Base-by-base conservation (phyloP, 2,329 filamentous ascomycete genomes). In the Cladophialophora psammophila region DNA sequence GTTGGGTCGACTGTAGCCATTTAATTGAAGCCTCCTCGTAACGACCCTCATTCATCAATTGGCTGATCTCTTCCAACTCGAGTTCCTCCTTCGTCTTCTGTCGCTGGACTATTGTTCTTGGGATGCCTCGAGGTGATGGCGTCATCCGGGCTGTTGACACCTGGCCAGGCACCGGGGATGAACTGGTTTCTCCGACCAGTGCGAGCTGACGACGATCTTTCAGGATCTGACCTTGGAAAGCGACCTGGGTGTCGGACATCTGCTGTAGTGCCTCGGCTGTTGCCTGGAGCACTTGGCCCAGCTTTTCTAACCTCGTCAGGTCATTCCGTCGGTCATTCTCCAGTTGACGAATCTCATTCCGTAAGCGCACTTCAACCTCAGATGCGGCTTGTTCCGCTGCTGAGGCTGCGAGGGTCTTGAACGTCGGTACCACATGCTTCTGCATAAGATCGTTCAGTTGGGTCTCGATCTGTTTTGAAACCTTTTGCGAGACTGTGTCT, bases 381-480 rank as follows among this genome's bases (percentile, higher is more conserved):
- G 83, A 82, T 8, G 88, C 84, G 58, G 92, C 83, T 70, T 88
- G 89, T 73, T 92, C 87, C 10, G 90, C 87, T 20, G 89, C 85
- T 70, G 89, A 86, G 53, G 85, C 82, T 13, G 90, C 85, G 70
- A 93, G 82, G 60, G 85, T 86, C 59, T 87, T 86, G 71, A 94
- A 84, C 10, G 87, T 82, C 1, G 91, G 90, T 1, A 87, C 81
- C n/a, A 95, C 83, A 35, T 86, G 86, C 67, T 84, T 85, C 50
- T 87, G 84, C 42, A 94, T 78, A 9, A 86, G 82, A 40, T 84
- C 82, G 13, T 85, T 79, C 57, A 96, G 83, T 64, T 91, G 89
- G 63, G 87, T 84, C 74, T 96, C 91, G 34, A 97, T 83, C 63
- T 87, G 88, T 52, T 86, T 80, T 4, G 87, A 82, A 35, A 97